Percentiles rank a stretch among this genome's conserved stretches.
Conservation (phyloP, 208 protist genomes). For the Endotrypanum monterogeii region DNA sequence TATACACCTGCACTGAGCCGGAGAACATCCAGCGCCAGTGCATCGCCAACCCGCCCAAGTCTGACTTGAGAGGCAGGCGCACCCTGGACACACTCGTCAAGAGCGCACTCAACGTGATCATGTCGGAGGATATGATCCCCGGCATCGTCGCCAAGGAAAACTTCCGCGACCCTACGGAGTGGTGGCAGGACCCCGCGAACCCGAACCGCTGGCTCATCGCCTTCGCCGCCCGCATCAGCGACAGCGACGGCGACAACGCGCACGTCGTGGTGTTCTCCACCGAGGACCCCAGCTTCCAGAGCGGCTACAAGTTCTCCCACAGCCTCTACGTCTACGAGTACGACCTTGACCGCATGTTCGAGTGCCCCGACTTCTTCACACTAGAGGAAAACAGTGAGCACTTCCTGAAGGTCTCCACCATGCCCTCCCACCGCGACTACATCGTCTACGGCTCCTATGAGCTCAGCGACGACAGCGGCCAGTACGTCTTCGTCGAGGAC, state of each 20-base stretch:
- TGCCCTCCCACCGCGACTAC: not conserved
- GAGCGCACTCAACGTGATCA: conserved; percentile 38
- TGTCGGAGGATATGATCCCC: conserved; percentile 44
- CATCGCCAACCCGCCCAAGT: conserved; percentile 29
- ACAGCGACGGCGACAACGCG: conserved; percentile 31
- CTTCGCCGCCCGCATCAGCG: conserved; percentile 38
- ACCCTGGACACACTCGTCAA: conserved; percentile 38
- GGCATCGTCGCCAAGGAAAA: conserved; percentile 39
- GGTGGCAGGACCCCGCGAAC: conserved; percentile 47
- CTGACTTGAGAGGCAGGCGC: conserved; percentile 30
- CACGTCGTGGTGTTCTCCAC: conserved; percentile 51
- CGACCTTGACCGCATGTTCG: conserved; percentile 2
- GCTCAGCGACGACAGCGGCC: not conserved
- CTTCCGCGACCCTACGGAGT: conserved; percentile 62
- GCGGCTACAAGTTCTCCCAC: conserved; percentile 46
- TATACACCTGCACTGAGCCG: conserved; percentile 61
- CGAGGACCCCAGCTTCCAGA: conserved; percentile 40
- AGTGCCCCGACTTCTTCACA: conserved; percentile 38
- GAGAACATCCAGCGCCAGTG: conserved; percentile 58
- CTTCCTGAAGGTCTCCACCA: not conserved
- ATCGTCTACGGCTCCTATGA: conserved; percentile 23
- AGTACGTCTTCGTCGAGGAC: conserved; percentile 14
- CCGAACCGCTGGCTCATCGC: conserved; percentile 43
- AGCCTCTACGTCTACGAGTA: conserved; percentile 22
- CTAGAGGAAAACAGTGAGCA: not conserved